phyloP scores from a whole-genome alignment of 164 flowering plant species.

The Nymphaea colorata region DNA sequence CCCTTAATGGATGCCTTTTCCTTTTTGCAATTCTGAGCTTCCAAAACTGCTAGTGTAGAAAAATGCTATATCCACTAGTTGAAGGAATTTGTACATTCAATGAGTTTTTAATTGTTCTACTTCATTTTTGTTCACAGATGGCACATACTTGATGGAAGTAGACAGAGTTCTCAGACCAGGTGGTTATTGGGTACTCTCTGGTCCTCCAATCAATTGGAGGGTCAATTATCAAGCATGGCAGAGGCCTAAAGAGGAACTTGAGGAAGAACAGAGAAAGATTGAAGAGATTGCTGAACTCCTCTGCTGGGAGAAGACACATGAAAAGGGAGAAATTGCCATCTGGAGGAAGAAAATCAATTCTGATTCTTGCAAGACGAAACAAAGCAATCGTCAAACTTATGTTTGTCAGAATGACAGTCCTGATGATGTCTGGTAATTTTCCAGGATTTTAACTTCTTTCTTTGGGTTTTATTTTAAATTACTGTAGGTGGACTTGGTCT shows the following conservation, averaged over 20 bases:
- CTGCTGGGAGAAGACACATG: conserved; percentile 73
- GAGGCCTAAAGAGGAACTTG: conserved; percentile 67
- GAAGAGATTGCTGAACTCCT: conserved; percentile 66
- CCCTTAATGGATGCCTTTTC: too few relatives aligned
- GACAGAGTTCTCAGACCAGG: conserved; percentile 92
- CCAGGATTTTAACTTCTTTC: not conserved
- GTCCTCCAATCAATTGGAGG: conserved; percentile 91
- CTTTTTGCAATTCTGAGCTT: too few relatives aligned
- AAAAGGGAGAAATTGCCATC: conserved; percentile 70
- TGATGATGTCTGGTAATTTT: conserved; percentile 67
- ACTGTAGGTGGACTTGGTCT: too few relatives aligned
- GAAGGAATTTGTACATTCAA: too few relatives aligned
- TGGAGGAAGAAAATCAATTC: conserved; percentile 62
- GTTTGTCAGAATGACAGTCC: conserved; percentile 41
- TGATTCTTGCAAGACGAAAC: conserved; percentile 41
- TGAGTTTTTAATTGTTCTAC: too few relatives aligned
- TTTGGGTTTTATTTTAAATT: not conserved
- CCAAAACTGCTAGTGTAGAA: too few relatives aligned
- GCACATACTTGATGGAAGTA: conserved; percentile 81
- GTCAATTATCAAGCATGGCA: conserved; percentile 64
- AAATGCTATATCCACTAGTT: too few relatives aligned
- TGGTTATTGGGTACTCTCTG: conserved; percentile 89
- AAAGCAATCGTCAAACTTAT: conserved; percentile 25
- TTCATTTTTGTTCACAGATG: conserved; percentile 33
- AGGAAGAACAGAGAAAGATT: conserved; percentile 68